Evolutionary conservation across 495 filamentous ascomycete species (phyloP).

Genomic region (Neurospora tetraspora): DNA sequence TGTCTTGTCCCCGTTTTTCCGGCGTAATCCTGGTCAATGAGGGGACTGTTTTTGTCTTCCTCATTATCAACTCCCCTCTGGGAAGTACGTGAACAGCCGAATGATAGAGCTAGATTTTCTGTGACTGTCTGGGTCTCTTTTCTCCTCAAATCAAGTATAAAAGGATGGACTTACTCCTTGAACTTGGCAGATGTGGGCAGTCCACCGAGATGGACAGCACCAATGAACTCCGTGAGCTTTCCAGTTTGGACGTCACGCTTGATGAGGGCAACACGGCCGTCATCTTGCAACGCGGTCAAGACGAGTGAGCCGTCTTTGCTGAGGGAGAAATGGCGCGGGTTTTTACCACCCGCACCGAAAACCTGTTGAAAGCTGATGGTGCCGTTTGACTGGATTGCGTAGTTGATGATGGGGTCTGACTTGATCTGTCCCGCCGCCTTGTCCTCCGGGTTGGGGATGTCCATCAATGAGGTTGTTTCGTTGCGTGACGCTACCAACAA

Average conservation of each 20-base stretch:
- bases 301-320: slow-evolving; percentile 51
- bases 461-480: slow-evolving; percentile 34
- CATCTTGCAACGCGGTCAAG: slow-evolving; percentile 52
- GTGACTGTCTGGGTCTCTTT: neutral
- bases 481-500: slow-evolving; percentile 54
- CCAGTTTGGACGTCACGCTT: slow-evolving; percentile 47
- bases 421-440: slow-evolving; percentile 32
- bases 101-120: neutral
- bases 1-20: neutral
- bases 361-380: slow-evolving; percentile 39
- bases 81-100: neutral
- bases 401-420: slow-evolving; percentile 38
- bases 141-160: neutral
- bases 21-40: neutral
- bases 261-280: slow-evolving; percentile 50
- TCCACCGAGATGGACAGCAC: slow-evolving; percentile 37
- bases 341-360: slow-evolving; percentile 45
- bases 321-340: slow-evolving; percentile 57
- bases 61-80: neutral
- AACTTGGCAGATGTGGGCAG: slow-evolving; percentile 52
- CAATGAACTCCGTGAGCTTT: slow-evolving; percentile 41
- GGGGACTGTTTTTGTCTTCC: neutral
- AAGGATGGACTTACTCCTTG: slow-evolving; percentile 31
- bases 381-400: slow-evolving; percentile 37
- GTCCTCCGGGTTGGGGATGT: slow-evolving; percentile 32